Conservation (phyloP, 2,329 filamentous ascomycete genomes). For the Tolypocladium nubicola region DNA sequence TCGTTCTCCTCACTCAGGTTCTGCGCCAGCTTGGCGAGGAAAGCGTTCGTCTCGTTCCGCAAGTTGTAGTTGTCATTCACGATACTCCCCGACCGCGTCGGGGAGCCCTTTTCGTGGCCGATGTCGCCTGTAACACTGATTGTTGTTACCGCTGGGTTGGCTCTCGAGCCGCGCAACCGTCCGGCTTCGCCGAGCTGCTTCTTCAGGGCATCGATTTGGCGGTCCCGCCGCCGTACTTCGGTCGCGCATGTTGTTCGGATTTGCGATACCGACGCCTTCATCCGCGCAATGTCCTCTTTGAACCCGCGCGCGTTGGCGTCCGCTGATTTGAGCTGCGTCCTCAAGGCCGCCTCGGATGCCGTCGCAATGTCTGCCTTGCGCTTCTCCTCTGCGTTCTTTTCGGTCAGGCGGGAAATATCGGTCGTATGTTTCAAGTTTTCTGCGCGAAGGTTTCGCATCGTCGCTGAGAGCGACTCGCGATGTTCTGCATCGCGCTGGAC, state of each 20-base stretch:
- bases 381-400: slow-evolving; percentile 43
- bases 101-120: slow-evolving; percentile 34
- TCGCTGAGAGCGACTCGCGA: slow-evolving; percentile 70
- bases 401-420: slow-evolving; percentile 50
- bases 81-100: slow-evolving; percentile 8
- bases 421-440: slow-evolving; percentile 64
- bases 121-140: slow-evolving; percentile 47
- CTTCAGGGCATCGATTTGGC: slow-evolving; percentile 82
- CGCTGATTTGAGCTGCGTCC: slow-evolving; percentile 59
- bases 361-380: slow-evolving; percentile 49
- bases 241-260: slow-evolving; percentile 80
- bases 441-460: slow-evolving; percentile 64
- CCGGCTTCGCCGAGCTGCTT: slow-evolving; percentile 68
- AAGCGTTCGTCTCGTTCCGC: slow-evolving; percentile 80
- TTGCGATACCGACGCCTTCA: slow-evolving; percentile 72
- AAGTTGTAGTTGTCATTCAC: slow-evolving; percentile 51
- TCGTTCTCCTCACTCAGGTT: slow-evolving; percentile 89
- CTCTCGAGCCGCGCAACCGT: slow-evolving; percentile 47
- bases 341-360: slow-evolving; percentile 60
- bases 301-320: slow-evolving; percentile 66
- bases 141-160: slow-evolving; percentile 42
- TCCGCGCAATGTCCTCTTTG: slow-evolving; percentile 71
- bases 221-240: slow-evolving; percentile 81
- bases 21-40: slow-evolving; percentile 75
- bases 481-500: slow-evolving; percentile 76